A percentile compares a stretch with the other conserved stretches of the same genome.
phyloP scores from a whole-genome alignment of 768 basidiomycete genomes.

The Galerina sulciceps region DNA sequence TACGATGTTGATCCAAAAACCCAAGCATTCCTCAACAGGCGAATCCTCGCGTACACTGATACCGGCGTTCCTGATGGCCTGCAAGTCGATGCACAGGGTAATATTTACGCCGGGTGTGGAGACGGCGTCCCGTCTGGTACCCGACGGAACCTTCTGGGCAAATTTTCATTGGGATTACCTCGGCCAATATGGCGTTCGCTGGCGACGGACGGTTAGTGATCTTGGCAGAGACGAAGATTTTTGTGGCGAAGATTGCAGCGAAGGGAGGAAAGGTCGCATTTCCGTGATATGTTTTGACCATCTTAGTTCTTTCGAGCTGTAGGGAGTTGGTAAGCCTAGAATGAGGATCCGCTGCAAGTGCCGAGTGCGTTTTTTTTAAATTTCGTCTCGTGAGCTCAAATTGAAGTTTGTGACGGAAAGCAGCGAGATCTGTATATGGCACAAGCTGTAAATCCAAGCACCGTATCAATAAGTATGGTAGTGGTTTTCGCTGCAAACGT shows the following conservation, averaged over 20 bases:
- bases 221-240: constrained; percentile 48
- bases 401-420: background rate
- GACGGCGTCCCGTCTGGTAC: constrained; percentile 73
- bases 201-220: constrained; percentile 43
- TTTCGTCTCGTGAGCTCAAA: too few species aligned
- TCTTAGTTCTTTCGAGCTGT: too few species aligned
- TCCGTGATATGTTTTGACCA: too few species aligned
- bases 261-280: constrained; percentile 24
- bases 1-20: constrained; percentile 66
- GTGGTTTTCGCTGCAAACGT: too few species aligned
- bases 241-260: constrained; percentile 47
- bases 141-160: constrained; percentile 62
- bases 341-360: too few species aligned
- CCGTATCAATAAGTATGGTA: too few species aligned
- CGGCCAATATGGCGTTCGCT: constrained; percentile 50
- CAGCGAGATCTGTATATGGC: constrained; percentile 11
- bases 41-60: constrained; percentile 69
- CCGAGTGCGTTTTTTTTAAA: too few species aligned
- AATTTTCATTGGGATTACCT: constrained; percentile 30
- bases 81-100: constrained; percentile 63
- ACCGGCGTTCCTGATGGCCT: constrained; percentile 69
- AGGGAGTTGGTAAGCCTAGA: too few species aligned
- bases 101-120: constrained; percentile 66
- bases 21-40: constrained; percentile 55
- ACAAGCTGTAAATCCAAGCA: constrained; percentile 10